Evolutionary conservation across 768 basidiomycete genomes (phyloP).

Genomic region (Collybiopsis confluens): DNA sequence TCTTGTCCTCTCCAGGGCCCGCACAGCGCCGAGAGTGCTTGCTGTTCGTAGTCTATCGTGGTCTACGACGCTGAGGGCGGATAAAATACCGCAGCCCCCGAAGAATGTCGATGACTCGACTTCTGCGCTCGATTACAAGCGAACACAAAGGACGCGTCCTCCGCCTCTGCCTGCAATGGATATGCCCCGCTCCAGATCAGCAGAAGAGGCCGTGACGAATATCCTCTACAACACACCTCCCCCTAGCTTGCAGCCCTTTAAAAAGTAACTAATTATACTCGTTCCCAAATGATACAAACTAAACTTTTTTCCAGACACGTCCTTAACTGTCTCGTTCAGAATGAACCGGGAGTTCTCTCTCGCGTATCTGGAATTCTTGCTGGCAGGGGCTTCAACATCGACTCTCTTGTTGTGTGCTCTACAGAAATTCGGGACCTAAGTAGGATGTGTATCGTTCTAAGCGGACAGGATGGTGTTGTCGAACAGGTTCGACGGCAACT

Average conservation of each 20-base stretch:
- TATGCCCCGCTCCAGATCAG: conserved; percentile 75
- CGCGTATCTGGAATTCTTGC: conserved; percentile 97
- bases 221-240: conserved; percentile 96
- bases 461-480: conserved; percentile 95
- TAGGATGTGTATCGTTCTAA: conserved; percentile 96
- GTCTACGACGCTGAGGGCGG: conserved; percentile 25
- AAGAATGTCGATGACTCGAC: conserved; percentile 89
- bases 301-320: conserved; percentile 61
- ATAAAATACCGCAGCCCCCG: conserved; percentile 62
- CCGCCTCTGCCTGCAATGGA: conserved; percentile 86
- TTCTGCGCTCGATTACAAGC: conserved; percentile 91
- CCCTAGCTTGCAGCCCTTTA: conserved; percentile 86
- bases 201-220: conserved; percentile 96
- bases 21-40: conserved; percentile 21
- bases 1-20: conserved; percentile 27
- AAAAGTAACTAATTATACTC: conserved; percentile 60
- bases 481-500: conserved; percentile 96
- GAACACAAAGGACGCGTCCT: conserved; percentile 61
- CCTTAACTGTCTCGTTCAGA: conserved; percentile 97
- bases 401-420: conserved; percentile 95
- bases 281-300: conserved; percentile 4
- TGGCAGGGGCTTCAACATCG: conserved; percentile 96
- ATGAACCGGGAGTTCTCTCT: conserved; percentile 98
- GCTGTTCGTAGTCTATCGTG: conserved; percentile 35
- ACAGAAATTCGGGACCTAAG: conserved; percentile 96